Evolutionary conservation across 208 protist species (phyloP).

Genomic region (Leishmania arabica): DNA sequence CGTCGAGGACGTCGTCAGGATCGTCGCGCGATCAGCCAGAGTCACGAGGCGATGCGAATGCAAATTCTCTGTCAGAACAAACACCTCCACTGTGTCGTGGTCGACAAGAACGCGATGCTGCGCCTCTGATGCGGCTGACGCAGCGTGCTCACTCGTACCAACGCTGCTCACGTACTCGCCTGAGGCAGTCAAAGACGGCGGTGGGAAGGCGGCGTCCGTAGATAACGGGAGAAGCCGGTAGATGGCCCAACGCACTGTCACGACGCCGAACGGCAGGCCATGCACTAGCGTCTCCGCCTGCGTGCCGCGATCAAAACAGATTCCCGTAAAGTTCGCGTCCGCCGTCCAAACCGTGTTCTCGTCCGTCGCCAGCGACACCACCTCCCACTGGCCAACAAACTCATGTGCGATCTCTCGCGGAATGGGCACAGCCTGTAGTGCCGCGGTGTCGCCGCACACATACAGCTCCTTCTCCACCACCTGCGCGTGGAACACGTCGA

Average conservation of each 20-base stretch:
- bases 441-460: conserved; percentile 69
- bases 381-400: conserved; percentile 82
- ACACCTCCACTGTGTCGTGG: conserved; percentile 69
- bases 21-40: conserved; percentile 55
- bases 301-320: conserved; percentile 56
- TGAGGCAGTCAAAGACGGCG: background rate
- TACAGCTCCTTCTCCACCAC: conserved; percentile 63
- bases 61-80: conserved; percentile 85
- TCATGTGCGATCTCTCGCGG: conserved; percentile 59
- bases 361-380: conserved; percentile 73
- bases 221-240: conserved; percentile 38
- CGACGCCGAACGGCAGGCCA: conserved; percentile 83
- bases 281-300: conserved; percentile 59
- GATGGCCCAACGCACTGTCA: conserved; percentile 84
- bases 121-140: background rate
- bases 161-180: background rate
- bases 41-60: conserved; percentile 68
- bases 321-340: conserved; percentile 59
- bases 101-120: conserved; percentile 63
- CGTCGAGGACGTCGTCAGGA: conserved; percentile 72
- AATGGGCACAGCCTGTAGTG: conserved; percentile 68
- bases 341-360: conserved; percentile 53
- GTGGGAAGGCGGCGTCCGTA: background rate
- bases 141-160: background rate
- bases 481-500: conserved; percentile 79